Evolutionary conservation across 1,139 yeast species (phyloP), one percentile per base, ranked within the genome.

Genomic region (Kodamaea ohmeri): DNA sequence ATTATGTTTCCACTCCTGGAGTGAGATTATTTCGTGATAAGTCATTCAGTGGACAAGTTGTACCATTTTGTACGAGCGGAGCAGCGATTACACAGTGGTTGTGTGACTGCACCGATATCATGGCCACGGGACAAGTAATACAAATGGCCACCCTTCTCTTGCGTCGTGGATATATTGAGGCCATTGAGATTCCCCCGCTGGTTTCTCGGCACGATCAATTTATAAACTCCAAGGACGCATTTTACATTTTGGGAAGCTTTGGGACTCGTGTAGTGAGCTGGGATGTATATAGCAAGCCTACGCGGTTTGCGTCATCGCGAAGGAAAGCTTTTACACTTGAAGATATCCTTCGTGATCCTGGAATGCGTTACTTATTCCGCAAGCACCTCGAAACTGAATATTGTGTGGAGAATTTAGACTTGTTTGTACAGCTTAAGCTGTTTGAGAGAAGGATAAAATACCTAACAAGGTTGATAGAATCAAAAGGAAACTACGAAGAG

Each of bases 51-150:
- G 49, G 55, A 2, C 47, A 58, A 1, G 38, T 36, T 6, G 52
- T 73, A 2, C 65, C 67, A 13, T 71, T 72, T 50, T 73, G 80
- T 39, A 71, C 86, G 43, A 72, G 86, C 1, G 95, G 97, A 0
- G 84, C 85, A 49, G 83, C 95, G 0, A 67, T 84, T 1, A 71
- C 80, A 58, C 96, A 88, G 52, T 92, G 97, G 96, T 52, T 90
- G 13, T 71, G 83, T 75, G 97, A 90, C 47, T 90, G 97, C 53
- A 83, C 96, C 0, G 94, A 87, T 52, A 66, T 82, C 1, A 60
- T 81, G 45, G 68, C 71, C 38, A 56, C 65, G 0, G 61, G 65
- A 3, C 95, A 87, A 45, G 96, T 92, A 0, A 53, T 65, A 0
- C 73, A 73, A 11, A 60, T 90, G 11, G 81, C 83, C 0, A 66